Conservation (phyloP, 495 filamentous ascomycete genomes). For the Trichoderma virens region DNA sequence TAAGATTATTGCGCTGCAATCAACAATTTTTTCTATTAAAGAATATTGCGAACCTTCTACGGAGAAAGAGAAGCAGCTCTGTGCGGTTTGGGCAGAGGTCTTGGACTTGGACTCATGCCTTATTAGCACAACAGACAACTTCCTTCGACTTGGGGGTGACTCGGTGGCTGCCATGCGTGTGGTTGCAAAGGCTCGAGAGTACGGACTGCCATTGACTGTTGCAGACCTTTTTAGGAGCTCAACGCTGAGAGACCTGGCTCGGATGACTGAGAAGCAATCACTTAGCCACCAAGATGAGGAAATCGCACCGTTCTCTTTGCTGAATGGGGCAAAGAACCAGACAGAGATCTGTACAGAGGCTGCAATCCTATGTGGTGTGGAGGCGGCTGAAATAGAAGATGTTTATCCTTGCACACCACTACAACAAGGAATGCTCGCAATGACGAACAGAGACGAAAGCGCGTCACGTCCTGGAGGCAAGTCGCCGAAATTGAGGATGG, state of each 20-base stretch:
- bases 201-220: slow-evolving; percentile 19
- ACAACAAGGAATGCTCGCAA: background rate
- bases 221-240: slow-evolving; percentile 21
- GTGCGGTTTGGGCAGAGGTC: background rate
- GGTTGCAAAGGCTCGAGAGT: slow-evolving; percentile 22
- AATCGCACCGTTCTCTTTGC: background rate
- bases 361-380: background rate
- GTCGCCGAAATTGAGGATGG: background rate
- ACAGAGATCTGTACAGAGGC: background rate
- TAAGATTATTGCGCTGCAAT: no score
- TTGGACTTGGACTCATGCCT: background rate
- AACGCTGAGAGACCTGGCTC: slow-evolving; percentile 12
- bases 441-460: background rate
- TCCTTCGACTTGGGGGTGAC: slow-evolving; percentile 35
- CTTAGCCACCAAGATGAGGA: background rate
- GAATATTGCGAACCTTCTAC: background rate
- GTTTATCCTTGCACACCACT: slow-evolving; percentile 2
- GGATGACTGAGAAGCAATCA: background rate
- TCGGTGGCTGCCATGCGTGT: slow-evolving; percentile 32
- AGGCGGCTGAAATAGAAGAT: background rate
- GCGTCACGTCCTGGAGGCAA: no score
- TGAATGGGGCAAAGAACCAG: background rate
- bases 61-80: background rate
- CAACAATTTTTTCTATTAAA: no score
- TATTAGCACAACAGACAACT: slow-evolving; percentile 16